Evolutionary conservation across 306 rosid genomes (phyloP).

Genomic region (Vachellia pachyceras): DNA sequence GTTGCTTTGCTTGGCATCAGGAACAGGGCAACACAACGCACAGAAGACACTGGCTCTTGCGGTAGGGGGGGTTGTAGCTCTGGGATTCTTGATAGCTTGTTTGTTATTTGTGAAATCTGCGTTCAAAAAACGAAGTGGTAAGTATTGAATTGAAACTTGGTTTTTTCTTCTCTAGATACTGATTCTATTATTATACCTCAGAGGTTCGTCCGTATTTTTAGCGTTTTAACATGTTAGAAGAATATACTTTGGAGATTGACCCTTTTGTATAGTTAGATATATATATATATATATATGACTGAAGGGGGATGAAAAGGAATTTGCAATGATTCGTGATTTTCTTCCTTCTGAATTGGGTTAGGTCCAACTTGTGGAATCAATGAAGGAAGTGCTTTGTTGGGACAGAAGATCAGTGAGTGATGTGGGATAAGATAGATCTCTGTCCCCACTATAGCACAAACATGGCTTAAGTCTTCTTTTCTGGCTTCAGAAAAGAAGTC

Average conservation of each 20-base stretch:
- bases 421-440: conserved; percentile 25
- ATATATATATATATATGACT: conserved; percentile 20
- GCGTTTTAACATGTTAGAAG: conserved; percentile 40
- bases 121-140: conserved; percentile 63
- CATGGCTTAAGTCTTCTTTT: conserved; percentile 17
- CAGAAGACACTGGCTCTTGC: conserved; percentile 85
- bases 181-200: conserved; percentile 14
- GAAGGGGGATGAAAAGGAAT: conserved; percentile 27
- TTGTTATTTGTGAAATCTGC: conserved; percentile 59
- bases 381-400: conserved; percentile 27
- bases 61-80: conserved; percentile 85
- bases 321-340: conserved; percentile 11
- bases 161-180: conserved; percentile 22
- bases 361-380: conserved; percentile 43
- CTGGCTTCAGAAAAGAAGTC: not conserved
- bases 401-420: conserved; percentile 31
- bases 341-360: not conserved
- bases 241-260: conserved; percentile 37
- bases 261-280: conserved; percentile 40
- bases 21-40: conserved; percentile 44
- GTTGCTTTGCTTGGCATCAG: conserved; percentile 38
- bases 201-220: too few species aligned
- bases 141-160: conserved; percentile 41
- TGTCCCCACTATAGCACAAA: conserved; percentile 36
- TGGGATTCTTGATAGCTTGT: conserved; percentile 77